phyloP scores from a whole-genome alignment of 78 protist genomes.

The Acrasis kona region DNA sequence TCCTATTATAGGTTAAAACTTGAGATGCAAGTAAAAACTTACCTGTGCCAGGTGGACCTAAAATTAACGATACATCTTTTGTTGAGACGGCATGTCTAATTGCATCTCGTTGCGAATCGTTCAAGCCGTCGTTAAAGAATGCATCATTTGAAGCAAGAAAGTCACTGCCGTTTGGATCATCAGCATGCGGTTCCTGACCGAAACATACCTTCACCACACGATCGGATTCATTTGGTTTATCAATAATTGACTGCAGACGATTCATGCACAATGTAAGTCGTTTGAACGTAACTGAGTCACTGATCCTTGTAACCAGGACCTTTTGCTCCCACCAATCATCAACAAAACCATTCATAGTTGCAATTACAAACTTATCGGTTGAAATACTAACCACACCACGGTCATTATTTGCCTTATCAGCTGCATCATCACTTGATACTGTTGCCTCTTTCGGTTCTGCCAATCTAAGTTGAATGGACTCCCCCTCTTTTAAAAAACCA shows the following conservation, averaged over 20 bases:
- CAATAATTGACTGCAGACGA: neutral
- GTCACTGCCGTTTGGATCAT: neutral
- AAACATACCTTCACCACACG: neutral
- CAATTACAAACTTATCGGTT: neutral
- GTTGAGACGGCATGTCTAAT: slow-evolving; percentile 26
- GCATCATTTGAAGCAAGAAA: neutral
- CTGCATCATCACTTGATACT: too few relatives aligned
- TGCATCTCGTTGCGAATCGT: slow-evolving; percentile 42
- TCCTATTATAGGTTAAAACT: too few relatives aligned
- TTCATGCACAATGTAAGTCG: slow-evolving; percentile 33
- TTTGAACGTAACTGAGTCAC: slow-evolving; percentile 57
- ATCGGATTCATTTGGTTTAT: neutral
- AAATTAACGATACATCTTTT: slow-evolving; percentile 60
- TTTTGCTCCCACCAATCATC: neutral
- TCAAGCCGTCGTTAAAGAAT: slow-evolving; percentile 2
- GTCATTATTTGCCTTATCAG: neutral
- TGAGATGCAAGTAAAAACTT: neutral
- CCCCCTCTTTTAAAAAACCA: neutral
- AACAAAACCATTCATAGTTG: neutral
- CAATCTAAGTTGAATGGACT: neutral
- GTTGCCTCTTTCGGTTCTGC: neutral
- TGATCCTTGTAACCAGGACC: neutral
- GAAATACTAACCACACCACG: neutral
- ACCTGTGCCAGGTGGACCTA: slow-evolving; percentile 81
- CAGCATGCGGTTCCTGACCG: neutral